A percentile compares a stretch with the other conserved stretches of the same genome.
Conservation (phyloP, 345 rosid genomes). For the Hypericum androsaemum region DNA sequence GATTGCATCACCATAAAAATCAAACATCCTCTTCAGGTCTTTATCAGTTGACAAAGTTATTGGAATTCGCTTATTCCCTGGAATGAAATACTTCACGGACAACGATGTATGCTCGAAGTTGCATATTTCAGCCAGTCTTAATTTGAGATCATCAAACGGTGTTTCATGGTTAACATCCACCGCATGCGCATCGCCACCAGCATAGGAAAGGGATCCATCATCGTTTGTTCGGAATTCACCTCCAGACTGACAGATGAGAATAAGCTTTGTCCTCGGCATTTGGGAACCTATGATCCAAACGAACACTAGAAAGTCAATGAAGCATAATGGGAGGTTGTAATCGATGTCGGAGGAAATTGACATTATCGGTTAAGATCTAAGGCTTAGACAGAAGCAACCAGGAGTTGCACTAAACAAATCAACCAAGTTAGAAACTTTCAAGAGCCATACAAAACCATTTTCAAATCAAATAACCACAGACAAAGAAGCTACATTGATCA, state of each 20-base stretch:
- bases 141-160: slow-evolving; percentile 54
- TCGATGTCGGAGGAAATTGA: too few relatives aligned
- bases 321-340: too few relatives aligned
- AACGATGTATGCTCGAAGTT: slow-evolving; percentile 52
- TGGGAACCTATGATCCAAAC: not conserved
- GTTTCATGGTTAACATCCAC: slow-evolving; percentile 60
- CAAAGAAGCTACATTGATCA: too few relatives aligned
- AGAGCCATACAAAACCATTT: too few relatives aligned
- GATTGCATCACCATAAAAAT: slow-evolving; percentile 50
- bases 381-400: too few relatives aligned
- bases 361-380: too few relatives aligned
- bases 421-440: too few relatives aligned
- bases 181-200: slow-evolving; percentile 84
- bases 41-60: slow-evolving; percentile 63
- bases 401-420: too few relatives aligned
- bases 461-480: too few relatives aligned
- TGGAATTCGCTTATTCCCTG: slow-evolving; percentile 59
- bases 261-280: slow-evolving; percentile 83
- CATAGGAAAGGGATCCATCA: slow-evolving; percentile 59
- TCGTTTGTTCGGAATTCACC: slow-evolving; percentile 59
- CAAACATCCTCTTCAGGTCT: slow-evolving; percentile 74
- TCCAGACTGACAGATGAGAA: slow-evolving; percentile 74
- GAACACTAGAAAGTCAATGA: too few relatives aligned
- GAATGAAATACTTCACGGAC: slow-evolving; percentile 83
- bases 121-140: slow-evolving; percentile 59